These are phyloP conservation scores for Clitoria ternatea DNA, from an alignment of 306 rosid species.

Conservation along the genomic window DNA sequence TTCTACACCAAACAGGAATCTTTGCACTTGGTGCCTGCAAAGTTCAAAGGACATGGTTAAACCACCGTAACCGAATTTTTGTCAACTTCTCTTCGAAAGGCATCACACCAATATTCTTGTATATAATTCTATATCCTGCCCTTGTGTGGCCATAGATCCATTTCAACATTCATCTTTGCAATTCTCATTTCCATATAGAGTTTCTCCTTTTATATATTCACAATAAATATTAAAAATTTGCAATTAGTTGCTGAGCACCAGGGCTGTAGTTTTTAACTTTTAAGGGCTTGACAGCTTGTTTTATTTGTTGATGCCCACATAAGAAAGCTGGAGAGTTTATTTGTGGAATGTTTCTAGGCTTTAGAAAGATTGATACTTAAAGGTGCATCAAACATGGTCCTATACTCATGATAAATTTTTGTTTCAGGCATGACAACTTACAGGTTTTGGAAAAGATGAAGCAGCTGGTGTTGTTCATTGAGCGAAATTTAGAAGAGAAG, in stretches of 20 bases:
- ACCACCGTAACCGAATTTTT: too few species aligned
- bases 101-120: too few species aligned
- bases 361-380: not conserved
- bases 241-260: not conserved
- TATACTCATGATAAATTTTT: slow-evolving; percentile 21
- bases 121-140: too few species aligned
- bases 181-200: too few species aligned
- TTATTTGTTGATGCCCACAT: not conserved
- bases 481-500: slow-evolving; percentile 84
- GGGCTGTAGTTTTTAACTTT: too few species aligned
- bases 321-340: not conserved
- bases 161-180: too few species aligned
- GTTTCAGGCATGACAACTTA: slow-evolving; percentile 80
- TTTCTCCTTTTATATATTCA: not conserved
- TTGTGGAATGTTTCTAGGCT: slow-evolving; percentile 20
- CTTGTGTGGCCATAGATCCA: too few species aligned
- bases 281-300: slow-evolving; percentile 14
- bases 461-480: slow-evolving; percentile 84
- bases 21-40: too few species aligned
- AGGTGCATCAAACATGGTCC: not conserved
- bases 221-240: not conserved
- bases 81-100: too few species aligned
- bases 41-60: too few species aligned
- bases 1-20: too few species aligned
- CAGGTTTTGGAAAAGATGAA: slow-evolving; percentile 87